Percentiles rank a stretch among this genome's conserved stretches.
Evolutionary conservation across 768 basidiomycete genomes (phyloP).

Genomic region (Ramaria sp.): DNA sequence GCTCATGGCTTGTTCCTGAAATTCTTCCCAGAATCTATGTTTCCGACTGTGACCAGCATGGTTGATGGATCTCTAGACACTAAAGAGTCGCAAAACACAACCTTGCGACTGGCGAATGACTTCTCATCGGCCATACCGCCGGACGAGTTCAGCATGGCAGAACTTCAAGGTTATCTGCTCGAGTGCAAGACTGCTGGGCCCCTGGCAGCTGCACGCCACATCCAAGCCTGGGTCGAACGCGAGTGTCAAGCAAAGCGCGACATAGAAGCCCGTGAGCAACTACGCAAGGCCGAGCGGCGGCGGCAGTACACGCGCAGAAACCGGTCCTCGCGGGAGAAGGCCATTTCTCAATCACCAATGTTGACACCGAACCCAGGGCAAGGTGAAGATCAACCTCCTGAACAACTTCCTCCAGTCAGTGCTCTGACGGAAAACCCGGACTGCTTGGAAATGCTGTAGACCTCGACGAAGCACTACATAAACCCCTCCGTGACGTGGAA

Average conservation of each 20-base stretch:
- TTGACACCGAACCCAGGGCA: too few relatives aligned
- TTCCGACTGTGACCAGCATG: background rate
- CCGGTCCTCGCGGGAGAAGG: too few relatives aligned
- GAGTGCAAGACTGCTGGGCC: slow-evolving; percentile 18
- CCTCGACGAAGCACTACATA: too few relatives aligned
- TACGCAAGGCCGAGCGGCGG: too few relatives aligned
- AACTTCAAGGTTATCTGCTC: slow-evolving; percentile 51
- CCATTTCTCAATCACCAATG: too few relatives aligned
- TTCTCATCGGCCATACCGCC: slow-evolving; percentile 37
- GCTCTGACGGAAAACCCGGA: too few relatives aligned
- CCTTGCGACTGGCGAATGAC: slow-evolving; percentile 22
- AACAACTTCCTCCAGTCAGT: too few relatives aligned
- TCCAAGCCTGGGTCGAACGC: slow-evolving; percentile 32
- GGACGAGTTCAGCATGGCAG: slow-evolving; percentile 44
- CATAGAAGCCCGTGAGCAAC: too few relatives aligned
- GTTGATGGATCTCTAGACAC: background rate
- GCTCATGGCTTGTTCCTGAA: slow-evolving; percentile 36
- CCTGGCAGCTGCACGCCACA: slow-evolving; percentile 16
- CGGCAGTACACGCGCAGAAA: too few relatives aligned
- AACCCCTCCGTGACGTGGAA: too few relatives aligned
- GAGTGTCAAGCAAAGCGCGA: background rate
- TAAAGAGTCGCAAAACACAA: background rate
- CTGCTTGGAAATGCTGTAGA: too few relatives aligned
- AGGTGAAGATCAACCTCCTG: too few relatives aligned
- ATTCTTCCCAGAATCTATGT: slow-evolving; percentile 28